Percentiles rank a stretch among this genome's conserved stretches.
These are phyloP conservation scores for Citrus inodora DNA, from an alignment of 345 rosid genomes.

Conservation along the genomic window DNA sequence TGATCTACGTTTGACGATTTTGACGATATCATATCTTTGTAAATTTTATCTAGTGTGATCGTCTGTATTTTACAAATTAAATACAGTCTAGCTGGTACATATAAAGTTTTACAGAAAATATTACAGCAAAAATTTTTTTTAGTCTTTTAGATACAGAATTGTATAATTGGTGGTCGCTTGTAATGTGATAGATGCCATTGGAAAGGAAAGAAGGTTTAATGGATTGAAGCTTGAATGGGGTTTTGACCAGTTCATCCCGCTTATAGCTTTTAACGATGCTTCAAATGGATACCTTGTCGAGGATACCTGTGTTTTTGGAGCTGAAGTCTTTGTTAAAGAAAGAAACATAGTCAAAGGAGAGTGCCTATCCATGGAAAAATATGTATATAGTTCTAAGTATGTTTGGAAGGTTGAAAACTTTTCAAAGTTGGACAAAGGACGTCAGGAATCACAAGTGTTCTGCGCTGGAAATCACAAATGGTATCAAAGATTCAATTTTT, in stretches of 20 bases:
- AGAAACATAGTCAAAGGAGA: slow-evolving; percentile 30
- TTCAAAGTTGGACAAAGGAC: slow-evolving; percentile 12
- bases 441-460: slow-evolving; percentile 22
- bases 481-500: neutral
- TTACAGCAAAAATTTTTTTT: no score
- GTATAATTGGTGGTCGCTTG: neutral
- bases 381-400: slow-evolving; percentile 7
- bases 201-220: slow-evolving; percentile 34
- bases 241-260: slow-evolving; percentile 30
- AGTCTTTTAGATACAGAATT: no score
- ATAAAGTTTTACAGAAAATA: no score
- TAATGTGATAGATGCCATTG: slow-evolving; percentile 25
- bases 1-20: no score
- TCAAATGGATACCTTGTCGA: slow-evolving; percentile 37
- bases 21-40: no score
- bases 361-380: slow-evolving; percentile 26
- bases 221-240: slow-evolving; percentile 35
- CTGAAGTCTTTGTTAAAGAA: slow-evolving; percentile 44
- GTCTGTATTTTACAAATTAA: no score
- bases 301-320: slow-evolving; percentile 40
- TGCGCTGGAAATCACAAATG: slow-evolving; percentile 15
- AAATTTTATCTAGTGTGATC: no score
- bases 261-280: slow-evolving; percentile 19
- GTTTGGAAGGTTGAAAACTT: slow-evolving; percentile 41
- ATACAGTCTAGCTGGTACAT: no score